A percentile compares a stretch with the other conserved stretches of the same genome.
Conservation (phyloP, 176 grass and related monocot genomes). For the Zizania latifolia region DNA sequence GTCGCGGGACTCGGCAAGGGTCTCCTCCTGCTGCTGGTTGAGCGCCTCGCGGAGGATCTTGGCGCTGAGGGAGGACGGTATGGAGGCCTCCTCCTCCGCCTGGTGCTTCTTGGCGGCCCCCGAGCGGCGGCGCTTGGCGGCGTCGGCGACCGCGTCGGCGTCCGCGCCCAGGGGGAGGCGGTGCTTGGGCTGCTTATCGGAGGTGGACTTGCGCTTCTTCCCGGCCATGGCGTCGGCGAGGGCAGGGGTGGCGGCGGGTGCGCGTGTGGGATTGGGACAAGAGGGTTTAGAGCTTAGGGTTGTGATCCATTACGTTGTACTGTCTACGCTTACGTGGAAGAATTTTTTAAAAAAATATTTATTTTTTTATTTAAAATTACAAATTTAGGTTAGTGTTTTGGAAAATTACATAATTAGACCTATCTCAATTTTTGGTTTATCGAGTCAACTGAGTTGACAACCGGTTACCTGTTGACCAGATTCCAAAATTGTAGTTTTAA, state of each 20-base stretch:
- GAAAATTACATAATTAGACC: too few relatives aligned
- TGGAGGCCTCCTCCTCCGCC: constrained; percentile 49
- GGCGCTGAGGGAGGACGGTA: constrained; percentile 56
- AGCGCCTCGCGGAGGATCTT: constrained; percentile 81
- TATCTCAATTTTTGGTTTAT: too few relatives aligned
- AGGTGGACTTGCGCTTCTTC: constrained; percentile 63
- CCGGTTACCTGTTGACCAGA: too few relatives aligned
- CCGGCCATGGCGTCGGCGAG: constrained; percentile 41
- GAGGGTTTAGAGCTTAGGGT: too few relatives aligned
- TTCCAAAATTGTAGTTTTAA: too few relatives aligned
- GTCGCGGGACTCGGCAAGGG: constrained; percentile 36
- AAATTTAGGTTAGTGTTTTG: too few relatives aligned
- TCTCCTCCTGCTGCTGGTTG: constrained; percentile 75
- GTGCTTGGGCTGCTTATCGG: constrained; percentile 29
- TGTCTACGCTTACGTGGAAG: too few relatives aligned
- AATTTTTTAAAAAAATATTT: too few relatives aligned
- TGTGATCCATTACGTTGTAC: too few relatives aligned
- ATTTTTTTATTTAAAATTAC: too few relatives aligned
- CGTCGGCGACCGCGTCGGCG: constrained; percentile 42
- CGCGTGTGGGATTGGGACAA: too few relatives aligned
- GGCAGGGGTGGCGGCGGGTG: background rate
- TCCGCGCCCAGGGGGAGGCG: constrained; percentile 49
- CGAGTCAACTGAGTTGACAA: too few relatives aligned
- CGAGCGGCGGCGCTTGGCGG: constrained; percentile 56
- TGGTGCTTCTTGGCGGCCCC: constrained; percentile 64